These are phyloP conservation scores for Aspergillus brunneoviolaceus DNA, from an alignment of 2,329 filamentous ascomycete genomes.

Conservation along the genomic window DNA sequence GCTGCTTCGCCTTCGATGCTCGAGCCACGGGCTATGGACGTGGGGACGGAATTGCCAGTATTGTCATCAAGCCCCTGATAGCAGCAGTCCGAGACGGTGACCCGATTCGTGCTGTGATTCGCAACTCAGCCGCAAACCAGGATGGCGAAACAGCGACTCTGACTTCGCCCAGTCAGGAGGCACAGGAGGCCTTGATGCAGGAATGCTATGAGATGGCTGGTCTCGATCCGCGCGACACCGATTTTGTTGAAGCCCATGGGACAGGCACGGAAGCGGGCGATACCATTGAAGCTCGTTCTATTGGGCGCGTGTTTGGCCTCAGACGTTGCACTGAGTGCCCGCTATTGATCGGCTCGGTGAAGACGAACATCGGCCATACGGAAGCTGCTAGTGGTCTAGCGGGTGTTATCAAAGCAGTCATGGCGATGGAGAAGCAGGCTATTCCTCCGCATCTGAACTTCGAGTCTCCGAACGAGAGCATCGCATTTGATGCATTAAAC, in stretches of 20 bases:
- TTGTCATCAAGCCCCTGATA: constrained; percentile 2
- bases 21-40: constrained; percentile 6
- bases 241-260: constrained; percentile 54
- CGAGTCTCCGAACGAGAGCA: not conserved
- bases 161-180: constrained; percentile 52
- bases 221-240: constrained; percentile 21
- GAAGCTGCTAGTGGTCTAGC: constrained; percentile 33
- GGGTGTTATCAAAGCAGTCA: constrained; percentile 15
- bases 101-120: constrained; percentile 30
- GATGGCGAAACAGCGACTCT: constrained; percentile 59
- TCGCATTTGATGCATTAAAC: not conserved
- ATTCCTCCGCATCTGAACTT: constrained; percentile 19
- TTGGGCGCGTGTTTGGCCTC: constrained; percentile 40
- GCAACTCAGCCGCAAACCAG: constrained; percentile 54
- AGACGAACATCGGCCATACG: constrained; percentile 26
- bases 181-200: constrained; percentile 44
- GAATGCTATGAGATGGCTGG: constrained; percentile 35
- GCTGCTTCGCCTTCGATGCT: not conserved
- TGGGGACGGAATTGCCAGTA: constrained; percentile 3
- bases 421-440: constrained; percentile 13
- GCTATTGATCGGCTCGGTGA: constrained; percentile 26
- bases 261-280: constrained; percentile 59
- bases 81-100: constrained; percentile 1
- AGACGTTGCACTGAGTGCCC: not conserved
- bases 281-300: constrained; percentile 53